Evolutionary conservation across 192 early-diverging fungal species (phyloP).

Genomic region (Haplosporangium gracile): DNA sequence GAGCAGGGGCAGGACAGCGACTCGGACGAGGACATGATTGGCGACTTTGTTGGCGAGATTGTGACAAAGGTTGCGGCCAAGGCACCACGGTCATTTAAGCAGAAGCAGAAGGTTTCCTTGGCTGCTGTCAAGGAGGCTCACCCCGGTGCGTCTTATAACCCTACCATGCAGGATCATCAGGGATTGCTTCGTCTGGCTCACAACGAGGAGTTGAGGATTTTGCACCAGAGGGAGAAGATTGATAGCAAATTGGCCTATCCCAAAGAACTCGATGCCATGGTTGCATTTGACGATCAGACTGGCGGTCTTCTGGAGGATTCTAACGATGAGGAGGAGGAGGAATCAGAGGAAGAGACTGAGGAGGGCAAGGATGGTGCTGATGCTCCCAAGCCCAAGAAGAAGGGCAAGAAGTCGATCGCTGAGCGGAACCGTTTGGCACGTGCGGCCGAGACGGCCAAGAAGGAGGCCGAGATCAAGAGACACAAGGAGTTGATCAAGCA

Average conservation of each 20-base stretch:
- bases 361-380: constrained; percentile 24
- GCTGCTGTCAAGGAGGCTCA: constrained; percentile 83
- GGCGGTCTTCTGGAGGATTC: constrained; percentile 45
- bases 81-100: constrained; percentile 58
- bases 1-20: constrained; percentile 63
- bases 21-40: constrained; percentile 4
- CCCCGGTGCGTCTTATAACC: constrained; percentile 94
- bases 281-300: constrained; percentile 38
- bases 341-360: constrained; percentile 48
- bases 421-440: constrained; percentile 70
- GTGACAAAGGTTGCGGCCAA: constrained; percentile 49
- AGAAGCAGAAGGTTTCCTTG: constrained; percentile 61
- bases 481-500: constrained; percentile 63
- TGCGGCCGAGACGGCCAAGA: constrained; percentile 44
- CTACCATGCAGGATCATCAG: constrained; percentile 85
- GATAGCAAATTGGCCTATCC: constrained; percentile 61
- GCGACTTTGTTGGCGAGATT: constrained; percentile 42
- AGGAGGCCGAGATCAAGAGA: constrained; percentile 55
- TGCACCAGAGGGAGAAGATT: constrained; percentile 49
- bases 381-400: constrained; percentile 46
- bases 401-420: constrained; percentile 69
- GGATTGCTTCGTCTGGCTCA: constrained; percentile 70
- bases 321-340: constrained; percentile 50
- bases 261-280: constrained; percentile 51
- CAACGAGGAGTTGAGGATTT: constrained; percentile 65